Percentiles rank a stretch among this genome's conserved stretches.
Evolutionary conservation across 139 green algal genomes (phyloP).

Genomic region (Ettlia oleoabundans): DNA sequence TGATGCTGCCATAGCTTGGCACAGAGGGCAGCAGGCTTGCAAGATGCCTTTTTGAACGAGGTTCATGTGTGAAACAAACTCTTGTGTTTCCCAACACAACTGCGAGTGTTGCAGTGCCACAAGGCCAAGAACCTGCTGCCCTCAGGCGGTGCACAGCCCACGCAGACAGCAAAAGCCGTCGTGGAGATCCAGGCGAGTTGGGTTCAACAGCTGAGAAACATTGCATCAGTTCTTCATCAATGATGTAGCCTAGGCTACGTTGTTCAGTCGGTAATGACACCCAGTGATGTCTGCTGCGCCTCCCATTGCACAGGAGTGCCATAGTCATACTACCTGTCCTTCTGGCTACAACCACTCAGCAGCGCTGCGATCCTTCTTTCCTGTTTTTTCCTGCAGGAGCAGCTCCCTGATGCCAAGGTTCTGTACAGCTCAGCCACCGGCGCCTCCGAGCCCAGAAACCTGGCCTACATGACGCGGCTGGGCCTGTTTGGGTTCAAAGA

Average conservation of each 20-base stretch:
- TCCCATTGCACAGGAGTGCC: too few species aligned
- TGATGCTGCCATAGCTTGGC: neutral
- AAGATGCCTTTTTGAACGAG: too few species aligned
- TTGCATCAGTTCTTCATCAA: too few species aligned
- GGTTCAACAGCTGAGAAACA: neutral
- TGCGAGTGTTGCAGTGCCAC: slow-evolving; percentile 60
- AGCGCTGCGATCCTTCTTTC: too few species aligned
- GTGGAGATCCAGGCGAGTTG: slow-evolving; percentile 73
- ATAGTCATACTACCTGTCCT: too few species aligned
- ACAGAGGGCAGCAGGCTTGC: neutral
- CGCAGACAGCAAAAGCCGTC: slow-evolving; percentile 81
- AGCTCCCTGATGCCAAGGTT: slow-evolving; percentile 80
- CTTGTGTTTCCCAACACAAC: neutral
- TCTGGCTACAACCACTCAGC: too few species aligned
- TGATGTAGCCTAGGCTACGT: too few species aligned
- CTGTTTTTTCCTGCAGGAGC: slow-evolving; percentile 57
- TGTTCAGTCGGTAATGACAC: too few species aligned
- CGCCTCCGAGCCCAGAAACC: slow-evolving; percentile 85
- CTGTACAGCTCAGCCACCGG: slow-evolving; percentile 92
- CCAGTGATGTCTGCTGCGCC: too few species aligned
- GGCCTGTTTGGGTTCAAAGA: slow-evolving; percentile 58
- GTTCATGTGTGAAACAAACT: too few species aligned
- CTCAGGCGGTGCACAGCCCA: slow-evolving; percentile 39
- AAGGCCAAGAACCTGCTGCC: slow-evolving; percentile 93
- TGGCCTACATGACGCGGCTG: slow-evolving; percentile 91